phyloP scores from a whole-genome alignment of 1,284 basidiomycete species.

The Apiotrichum mycotoxinovorans region DNA sequence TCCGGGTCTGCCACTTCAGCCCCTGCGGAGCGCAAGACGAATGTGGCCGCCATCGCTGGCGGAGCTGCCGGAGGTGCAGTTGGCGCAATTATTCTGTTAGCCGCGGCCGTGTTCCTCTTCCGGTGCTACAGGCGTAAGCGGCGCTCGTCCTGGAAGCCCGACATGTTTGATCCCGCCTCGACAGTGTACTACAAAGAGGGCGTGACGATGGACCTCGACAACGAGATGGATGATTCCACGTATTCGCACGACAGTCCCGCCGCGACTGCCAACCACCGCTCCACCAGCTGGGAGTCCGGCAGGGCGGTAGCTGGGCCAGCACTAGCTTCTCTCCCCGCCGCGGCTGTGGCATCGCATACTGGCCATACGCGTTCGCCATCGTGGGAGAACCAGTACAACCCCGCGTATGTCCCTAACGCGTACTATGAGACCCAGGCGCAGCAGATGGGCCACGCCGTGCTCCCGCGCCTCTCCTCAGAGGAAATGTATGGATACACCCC shows the following conservation, averaged over 20 bases:
- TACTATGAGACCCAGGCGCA: background rate
- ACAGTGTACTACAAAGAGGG: background rate
- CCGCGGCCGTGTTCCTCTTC: background rate
- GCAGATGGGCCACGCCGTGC: no score
- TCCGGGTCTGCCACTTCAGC: no score
- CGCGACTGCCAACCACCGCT: background rate
- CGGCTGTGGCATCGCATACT: background rate
- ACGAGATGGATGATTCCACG: background rate
- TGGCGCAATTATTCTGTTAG: background rate
- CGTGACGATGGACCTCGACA: background rate
- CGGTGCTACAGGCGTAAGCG: background rate
- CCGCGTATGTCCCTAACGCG: background rate
- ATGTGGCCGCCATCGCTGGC: background rate
- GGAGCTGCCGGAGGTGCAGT: background rate
- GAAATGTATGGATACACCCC: no score
- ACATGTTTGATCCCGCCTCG: background rate
- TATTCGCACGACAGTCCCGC: background rate
- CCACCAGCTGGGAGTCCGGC: no score
- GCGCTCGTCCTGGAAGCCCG: background rate
- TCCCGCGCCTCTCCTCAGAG: no score
- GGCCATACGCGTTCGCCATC: background rate
- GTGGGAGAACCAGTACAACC: background rate
- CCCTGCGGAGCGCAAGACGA: background rate
- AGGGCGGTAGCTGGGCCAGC: background rate
- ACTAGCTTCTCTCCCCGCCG: background rate